Base-by-base conservation (phyloP, 108 stramenopile genomes). In the Aureococcus anophagefferens region DNA sequence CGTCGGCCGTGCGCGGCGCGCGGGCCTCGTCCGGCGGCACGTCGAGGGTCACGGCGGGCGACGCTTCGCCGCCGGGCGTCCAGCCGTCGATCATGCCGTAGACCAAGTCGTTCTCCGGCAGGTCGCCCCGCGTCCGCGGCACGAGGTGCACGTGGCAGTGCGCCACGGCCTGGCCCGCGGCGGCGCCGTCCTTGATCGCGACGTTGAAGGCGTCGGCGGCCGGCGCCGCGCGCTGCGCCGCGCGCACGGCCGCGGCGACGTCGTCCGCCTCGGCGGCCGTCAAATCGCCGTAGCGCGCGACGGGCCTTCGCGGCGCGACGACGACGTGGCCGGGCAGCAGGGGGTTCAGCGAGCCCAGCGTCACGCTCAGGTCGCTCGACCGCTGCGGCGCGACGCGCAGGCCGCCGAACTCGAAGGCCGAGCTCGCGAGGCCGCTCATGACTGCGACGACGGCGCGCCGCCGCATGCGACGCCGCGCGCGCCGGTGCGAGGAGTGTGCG, bases 121-220 rank as follows among this genome's bases (percentile, higher is more conserved):
- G 51, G 51, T 59, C 51, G 51, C 51, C 51, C 14, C 3, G 17
- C 66, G 3, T 29, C 21, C 94, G 74, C 14, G 94, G 94, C 51
- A 95, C 70, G 21, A 95, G 83, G 75, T 95, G 94, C 9, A 93
- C 90, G 72, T 95, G 94, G 0, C 88, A 90, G 82, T 95, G 94
- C 4, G 90, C 88, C 9, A 95, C 91, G 18, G 82, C 78, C 74
- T 94, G 94, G 30, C 94, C 94, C 1, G 91, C 90, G 1, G 72
- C 83, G 34, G 31, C 29, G 15, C 94, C 94, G 77, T 95, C 94
- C 67, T 95, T 91, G 11, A 93, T 88, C 33, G 94, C 89, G 0
- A 95, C 89, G 77, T 92, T 95, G 72, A 90, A 90, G 63, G 85
- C 90, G 29, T 79, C 72, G 30, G 18, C 67, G 7, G 51, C 51